These are phyloP conservation scores for Phaseolus lunatus DNA, from an alignment of 306 rosid species.

Conservation along the genomic window DNA sequence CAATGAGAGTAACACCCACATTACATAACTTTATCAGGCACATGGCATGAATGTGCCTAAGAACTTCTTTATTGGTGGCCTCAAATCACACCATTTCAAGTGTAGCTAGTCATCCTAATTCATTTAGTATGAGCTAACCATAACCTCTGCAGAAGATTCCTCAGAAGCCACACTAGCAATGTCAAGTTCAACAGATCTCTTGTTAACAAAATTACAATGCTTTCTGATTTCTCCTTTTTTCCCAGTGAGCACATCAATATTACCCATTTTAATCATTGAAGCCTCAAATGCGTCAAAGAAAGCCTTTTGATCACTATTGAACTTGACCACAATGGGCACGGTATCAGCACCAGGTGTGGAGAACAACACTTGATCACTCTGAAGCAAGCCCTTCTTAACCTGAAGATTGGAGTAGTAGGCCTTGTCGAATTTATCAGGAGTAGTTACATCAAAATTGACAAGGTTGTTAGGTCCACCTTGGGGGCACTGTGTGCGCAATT, in stretches of 20 bases:
- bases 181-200: conserved; percentile 33
- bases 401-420: conserved; percentile 48
- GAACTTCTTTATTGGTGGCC: background rate
- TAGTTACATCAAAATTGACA: conserved; percentile 32
- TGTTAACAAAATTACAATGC: conserved; percentile 49
- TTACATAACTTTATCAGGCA: background rate
- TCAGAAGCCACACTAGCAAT: background rate
- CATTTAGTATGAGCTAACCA: conserved; percentile 16
- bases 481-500: conserved; percentile 38
- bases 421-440: conserved; percentile 45
- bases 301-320: conserved; percentile 4
- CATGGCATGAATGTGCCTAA: conserved; percentile 7
- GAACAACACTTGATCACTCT: conserved; percentile 53
- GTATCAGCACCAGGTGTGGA: conserved; percentile 49
- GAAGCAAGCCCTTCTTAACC: conserved; percentile 46
- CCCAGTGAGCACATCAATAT: conserved; percentile 40
- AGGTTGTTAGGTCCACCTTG: conserved; percentile 32
- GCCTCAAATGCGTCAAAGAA: conserved; percentile 38
- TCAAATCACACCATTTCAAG: conserved; percentile 5
- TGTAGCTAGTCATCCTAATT: background rate
- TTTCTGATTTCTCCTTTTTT: conserved; percentile 44
- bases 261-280: conserved; percentile 52
- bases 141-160: conserved; percentile 29
- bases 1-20: background rate
- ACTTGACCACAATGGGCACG: conserved; percentile 17